phyloP scores from a whole-genome alignment of 1,284 basidiomycete species.

The Lignosus rhinocerotis region DNA sequence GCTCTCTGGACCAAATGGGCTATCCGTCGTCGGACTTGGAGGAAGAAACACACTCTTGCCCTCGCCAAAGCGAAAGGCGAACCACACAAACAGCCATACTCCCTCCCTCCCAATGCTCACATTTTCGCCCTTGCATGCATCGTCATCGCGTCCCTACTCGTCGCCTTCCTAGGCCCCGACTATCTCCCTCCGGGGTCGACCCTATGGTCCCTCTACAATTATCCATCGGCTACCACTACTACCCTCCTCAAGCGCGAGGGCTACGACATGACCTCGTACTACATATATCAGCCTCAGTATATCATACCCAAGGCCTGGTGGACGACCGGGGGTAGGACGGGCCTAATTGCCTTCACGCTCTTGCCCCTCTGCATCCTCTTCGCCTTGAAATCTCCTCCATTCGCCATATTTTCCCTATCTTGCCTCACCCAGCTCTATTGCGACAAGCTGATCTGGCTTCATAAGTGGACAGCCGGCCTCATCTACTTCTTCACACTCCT shows the following conservation, averaged over 20 bases:
- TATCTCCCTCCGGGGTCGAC: conserved; percentile 63
- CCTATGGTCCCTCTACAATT: conserved; percentile 39
- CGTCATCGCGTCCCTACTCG: conserved; percentile 42
- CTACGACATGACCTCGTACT: conserved; percentile 34
- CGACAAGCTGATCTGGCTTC: conserved; percentile 76
- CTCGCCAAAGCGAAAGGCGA: conserved; percentile 34
- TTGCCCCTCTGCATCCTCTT: conserved; percentile 77
- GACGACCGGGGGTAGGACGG: conserved; percentile 74
- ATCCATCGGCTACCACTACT: conserved; percentile 30
- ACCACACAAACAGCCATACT: conserved; percentile 45
- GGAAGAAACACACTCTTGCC: conserved; percentile 40
- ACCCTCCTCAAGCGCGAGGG: conserved; percentile 22
- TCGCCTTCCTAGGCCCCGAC: conserved; percentile 70
- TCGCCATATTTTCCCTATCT: conserved; percentile 76
- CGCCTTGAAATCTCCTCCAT: conserved; percentile 81
- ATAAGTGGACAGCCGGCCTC: conserved; percentile 73
- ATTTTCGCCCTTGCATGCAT: conserved; percentile 50
- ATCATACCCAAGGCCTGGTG: conserved; percentile 76
- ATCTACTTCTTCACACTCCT: conserved; percentile 71
- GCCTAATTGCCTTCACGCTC: conserved; percentile 78
- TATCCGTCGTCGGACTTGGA: conserved; percentile 51
- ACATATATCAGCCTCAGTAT: conserved; percentile 49
- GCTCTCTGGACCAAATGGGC: conserved; percentile 58
- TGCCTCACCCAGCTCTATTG: conserved; percentile 71
- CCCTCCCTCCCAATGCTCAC: conserved; percentile 65